Percentiles rank a stretch among this genome's conserved stretches.
Evolutionary conservation across 345 rosid species (phyloP).

Genomic region (Salix suchowensis): DNA sequence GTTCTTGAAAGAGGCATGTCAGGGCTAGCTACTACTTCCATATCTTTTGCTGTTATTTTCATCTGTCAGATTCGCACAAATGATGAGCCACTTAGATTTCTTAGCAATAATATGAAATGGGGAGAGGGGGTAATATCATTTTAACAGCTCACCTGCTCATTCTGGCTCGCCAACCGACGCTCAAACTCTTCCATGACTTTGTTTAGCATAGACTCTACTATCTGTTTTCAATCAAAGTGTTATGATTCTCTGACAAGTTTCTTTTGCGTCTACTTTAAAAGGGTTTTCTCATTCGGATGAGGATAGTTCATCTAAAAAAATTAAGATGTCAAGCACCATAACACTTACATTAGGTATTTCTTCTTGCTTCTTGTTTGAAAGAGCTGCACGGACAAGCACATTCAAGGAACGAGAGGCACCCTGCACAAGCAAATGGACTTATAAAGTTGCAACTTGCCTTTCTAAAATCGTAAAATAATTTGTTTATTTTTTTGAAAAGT

Average conservation of each 20-base stretch:
- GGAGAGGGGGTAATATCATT: neutral
- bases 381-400: constrained; percentile 19
- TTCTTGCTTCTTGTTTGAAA: constrained; percentile 28
- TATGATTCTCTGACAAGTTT: neutral
- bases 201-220: constrained; percentile 30
- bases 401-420: constrained; percentile 17
- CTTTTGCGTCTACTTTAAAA: neutral
- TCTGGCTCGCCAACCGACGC: constrained; percentile 14
- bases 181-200: constrained; percentile 30
- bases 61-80: constrained; percentile 33
- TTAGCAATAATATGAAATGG: neutral
- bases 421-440: constrained; percentile 11
- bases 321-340: neutral
- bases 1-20: constrained; percentile 23
- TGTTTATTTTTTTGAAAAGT: neutral
- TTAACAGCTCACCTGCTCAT: constrained; percentile 19
- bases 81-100: neutral
- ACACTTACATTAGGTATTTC: constrained; percentile 29
- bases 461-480: neutral
- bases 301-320: neutral
- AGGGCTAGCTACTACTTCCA: constrained; percentile 19
- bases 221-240: constrained; percentile 8
- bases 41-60: constrained; percentile 35
- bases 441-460: neutral
- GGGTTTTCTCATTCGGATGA: neutral